Evolutionary conservation across 352 stramenopile species (phyloP), one percentile per base, ranked within the genome.

Genomic region (Globisporangium camurandrum): DNA sequence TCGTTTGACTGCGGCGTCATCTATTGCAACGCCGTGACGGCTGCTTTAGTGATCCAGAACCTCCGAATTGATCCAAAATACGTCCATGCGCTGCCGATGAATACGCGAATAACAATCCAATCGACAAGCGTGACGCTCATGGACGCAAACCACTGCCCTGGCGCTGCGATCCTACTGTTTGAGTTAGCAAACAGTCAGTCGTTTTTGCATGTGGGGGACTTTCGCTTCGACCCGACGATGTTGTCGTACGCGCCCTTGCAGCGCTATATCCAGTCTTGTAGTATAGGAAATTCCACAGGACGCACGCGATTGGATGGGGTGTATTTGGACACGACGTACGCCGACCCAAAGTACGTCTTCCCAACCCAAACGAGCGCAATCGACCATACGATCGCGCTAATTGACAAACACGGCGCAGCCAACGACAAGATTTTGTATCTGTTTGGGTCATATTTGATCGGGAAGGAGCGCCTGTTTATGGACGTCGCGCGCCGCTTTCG

Each of bases 321-420:
- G 26, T 99, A 97, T 62, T 62, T 99, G 6, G 95, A 99, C 61
- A 99, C 95, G 19, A 99, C 95, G 17, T 99, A 99, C 58, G 97
- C 92, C 42, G 71, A 98, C 64, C 65, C 83, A 17, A 97, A 96
- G 63, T 98, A 98, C 67, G 78, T 62, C 6, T 95, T 98, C 55
- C 93, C 95, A 26, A 88, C 86, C 1, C 95, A 98, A 62, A 56
- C 86, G 40, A 59, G 67, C 24, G 70, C 78, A 6, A 72, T 94
- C 34, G 40, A 71, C 22, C 78, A 92, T 38, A 62, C 65, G 26
- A 60, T 90, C 12, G 52, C 66, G 19, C 72, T 94, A 34, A 62
- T 94, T 36, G 61, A 75, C n/a, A 67, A 73, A 27, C 68, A 82
- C 52, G 30, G 3, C 2, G 42, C 61, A 19, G 60, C 66, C 19